Base-by-base conservation (phyloP, 371 early-diverging fungal genomes). In the Mortierella sp. region DNA sequence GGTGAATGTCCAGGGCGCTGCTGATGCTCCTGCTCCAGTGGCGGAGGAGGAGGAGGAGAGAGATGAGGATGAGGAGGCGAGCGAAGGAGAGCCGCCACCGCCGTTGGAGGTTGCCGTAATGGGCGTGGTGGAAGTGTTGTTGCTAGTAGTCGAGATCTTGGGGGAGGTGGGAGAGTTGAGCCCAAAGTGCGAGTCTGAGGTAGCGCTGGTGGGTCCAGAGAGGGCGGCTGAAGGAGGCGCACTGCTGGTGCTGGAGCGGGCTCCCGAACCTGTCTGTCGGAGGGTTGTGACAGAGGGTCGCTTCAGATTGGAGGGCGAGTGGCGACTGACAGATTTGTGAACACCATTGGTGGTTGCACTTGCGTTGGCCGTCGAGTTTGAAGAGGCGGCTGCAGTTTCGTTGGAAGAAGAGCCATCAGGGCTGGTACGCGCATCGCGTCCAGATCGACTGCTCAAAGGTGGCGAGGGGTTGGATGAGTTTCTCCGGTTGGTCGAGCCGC, bases 381-480 rank as follows among this genome's bases (percentile, higher is more conserved):
- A 43, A 67, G 40, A 34, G 16, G 64, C 69, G 44, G n/a, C 53
- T 8, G 61, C 44, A 37, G 51, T 75, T 13, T 26, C 53, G 44
- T 64, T 74, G 2, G 74, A 64, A 0, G 74, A 59, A 4, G 64
- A 55, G 6, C 72, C 74, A 19, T 78, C 82, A 5, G 78, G 78
- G 67, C 78, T 82, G 2, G 75, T 59, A 16, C 82, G 82, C 0
- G 71, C 44, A 31, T 76, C 74, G 40, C 74, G 72, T n/a, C 54
- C 73, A 19, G 75, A 31, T 28, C 73, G 69, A 9, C 53, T 54
- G 13, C 59, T 77, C 59, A 81, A 40, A 34, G 82, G 82, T 0
- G 82, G 82, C 26, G 82, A 82, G 21, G 78, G 54, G 54, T 82
- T 82, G 26, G 82, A 77, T 4, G 82, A 82, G 57, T 72, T 78